Conservation (phyloP, 2,329 filamentous ascomycete genomes). For the Stagonosporopsis vannaccii region DNA sequence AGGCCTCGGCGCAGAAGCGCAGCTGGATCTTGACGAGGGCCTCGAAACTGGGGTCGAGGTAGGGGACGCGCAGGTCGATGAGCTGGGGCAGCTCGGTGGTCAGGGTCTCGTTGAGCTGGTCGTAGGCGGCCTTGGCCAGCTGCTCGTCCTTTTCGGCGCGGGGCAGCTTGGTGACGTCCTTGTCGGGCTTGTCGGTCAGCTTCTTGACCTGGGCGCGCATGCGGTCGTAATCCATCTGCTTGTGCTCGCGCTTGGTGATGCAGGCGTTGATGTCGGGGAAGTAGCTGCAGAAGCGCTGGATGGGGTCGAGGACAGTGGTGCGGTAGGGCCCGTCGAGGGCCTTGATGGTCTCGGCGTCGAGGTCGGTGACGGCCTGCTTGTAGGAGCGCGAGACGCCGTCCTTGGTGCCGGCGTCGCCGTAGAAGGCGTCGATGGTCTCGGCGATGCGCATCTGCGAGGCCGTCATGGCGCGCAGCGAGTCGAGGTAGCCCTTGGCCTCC, state of each 20-base stretch:
- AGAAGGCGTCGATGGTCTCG: slow-evolving; percentile 99
- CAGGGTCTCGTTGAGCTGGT: slow-evolving; percentile 96
- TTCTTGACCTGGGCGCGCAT: slow-evolving; percentile 96
- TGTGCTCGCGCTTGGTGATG: slow-evolving; percentile 99
- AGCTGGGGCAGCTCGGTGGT: slow-evolving; percentile 92
- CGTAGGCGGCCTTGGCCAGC: slow-evolving; percentile 90
- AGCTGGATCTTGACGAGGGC: slow-evolving; percentile 98
- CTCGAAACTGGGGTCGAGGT: slow-evolving; percentile 96
- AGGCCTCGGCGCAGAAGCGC: slow-evolving; percentile 96
- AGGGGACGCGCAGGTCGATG: slow-evolving; percentile 95
- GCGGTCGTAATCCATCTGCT: slow-evolving; percentile 96
- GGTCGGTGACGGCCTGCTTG: slow-evolving; percentile 96
- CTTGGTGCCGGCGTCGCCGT: slow-evolving; percentile 91
- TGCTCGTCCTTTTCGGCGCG: slow-evolving; percentile 96
- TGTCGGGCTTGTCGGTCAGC: slow-evolving; percentile 97
- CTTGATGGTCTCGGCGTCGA: slow-evolving; percentile 98
- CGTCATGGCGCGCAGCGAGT: slow-evolving; percentile 97
- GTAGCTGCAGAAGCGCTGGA: slow-evolving; percentile 95
- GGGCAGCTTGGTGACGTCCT: slow-evolving; percentile 95
- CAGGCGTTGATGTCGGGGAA: slow-evolving; percentile 99
- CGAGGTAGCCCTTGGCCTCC: slow-evolving; percentile 96
- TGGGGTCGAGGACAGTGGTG: slow-evolving; percentile 93
- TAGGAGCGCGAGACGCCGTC: slow-evolving; percentile 97
- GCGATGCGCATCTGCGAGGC: slow-evolving; percentile 99
- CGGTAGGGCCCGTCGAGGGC: slow-evolving; percentile 95